phyloP scores from a whole-genome alignment of 1,284 basidiomycete genomes.

The Naganishia liquefaciens region DNA sequence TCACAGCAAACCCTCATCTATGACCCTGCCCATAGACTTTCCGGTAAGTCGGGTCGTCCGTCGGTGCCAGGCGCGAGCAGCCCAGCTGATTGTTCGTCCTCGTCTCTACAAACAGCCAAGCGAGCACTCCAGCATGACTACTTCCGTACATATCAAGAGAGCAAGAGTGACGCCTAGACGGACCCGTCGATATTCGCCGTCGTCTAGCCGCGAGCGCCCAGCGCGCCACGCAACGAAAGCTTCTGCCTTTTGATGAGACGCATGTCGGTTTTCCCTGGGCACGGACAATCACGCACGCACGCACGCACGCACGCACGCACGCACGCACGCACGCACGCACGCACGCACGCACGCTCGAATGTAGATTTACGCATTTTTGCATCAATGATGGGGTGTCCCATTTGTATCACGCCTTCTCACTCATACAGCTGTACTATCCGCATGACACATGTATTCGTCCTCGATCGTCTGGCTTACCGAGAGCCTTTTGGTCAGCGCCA shows the following conservation, averaged over 20 bases:
- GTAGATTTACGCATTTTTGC: background rate
- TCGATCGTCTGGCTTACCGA: too few species aligned
- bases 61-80: too few species aligned
- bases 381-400: background rate
- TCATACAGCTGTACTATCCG: conserved; percentile 20
- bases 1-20: conserved; percentile 81
- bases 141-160: conserved; percentile 60
- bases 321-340: too few species aligned
- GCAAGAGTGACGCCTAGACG: conserved; percentile 23
- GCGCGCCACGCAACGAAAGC: too few species aligned
- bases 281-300: background rate
- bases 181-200: too few species aligned
- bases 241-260: background rate
- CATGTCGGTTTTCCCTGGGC: background rate
- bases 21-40: conserved; percentile 91
- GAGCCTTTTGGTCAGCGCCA: conserved; percentile 2
- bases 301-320: too few species aligned
- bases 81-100: conserved; percentile 26
- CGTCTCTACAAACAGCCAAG: conserved; percentile 63
- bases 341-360: background rate
- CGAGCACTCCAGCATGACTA: conserved; percentile 80
- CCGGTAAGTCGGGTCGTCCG: conserved; percentile 64
- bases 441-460: conserved; percentile 25
- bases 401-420: conserved; percentile 16
- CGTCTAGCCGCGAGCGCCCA: too few species aligned